Conservation (phyloP, 495 filamentous ascomycete species). For the Podospora pseudoanserina region DNA sequence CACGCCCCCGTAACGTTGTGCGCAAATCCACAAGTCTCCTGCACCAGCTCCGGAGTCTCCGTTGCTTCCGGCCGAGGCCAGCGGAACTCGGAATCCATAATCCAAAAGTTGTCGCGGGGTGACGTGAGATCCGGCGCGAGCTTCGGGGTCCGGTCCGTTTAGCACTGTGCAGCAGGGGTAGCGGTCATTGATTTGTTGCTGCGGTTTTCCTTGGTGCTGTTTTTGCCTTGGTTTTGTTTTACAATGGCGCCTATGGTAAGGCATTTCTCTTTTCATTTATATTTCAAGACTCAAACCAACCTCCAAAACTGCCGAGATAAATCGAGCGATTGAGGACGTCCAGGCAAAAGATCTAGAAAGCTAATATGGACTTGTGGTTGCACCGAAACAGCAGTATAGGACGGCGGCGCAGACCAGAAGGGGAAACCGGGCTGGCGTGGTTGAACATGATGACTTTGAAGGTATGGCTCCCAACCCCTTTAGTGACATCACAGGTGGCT, state of each 20-base stretch:
- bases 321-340: neutral
- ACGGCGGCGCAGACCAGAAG: conserved; percentile 65
- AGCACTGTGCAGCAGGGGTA: neutral
- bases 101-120: neutral
- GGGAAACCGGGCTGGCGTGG: conserved; percentile 65
- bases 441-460: conserved; percentile 94
- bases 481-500: neutral
- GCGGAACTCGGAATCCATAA: neutral
- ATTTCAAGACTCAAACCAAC: neutral
- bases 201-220: neutral
- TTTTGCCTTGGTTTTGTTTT: neutral
- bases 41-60: neutral
- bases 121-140: neutral
- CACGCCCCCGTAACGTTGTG: neutral
- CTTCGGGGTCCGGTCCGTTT: neutral
- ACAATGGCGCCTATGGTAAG: conserved; percentile 35
- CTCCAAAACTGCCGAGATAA: neutral
- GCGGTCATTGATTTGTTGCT: neutral
- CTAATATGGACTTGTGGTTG: conserved; percentile 2
- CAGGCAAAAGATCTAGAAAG: neutral
- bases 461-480: conserved; percentile 32
- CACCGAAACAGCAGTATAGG: conserved; percentile 37
- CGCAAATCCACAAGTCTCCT: neutral
- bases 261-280: neutral
- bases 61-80: neutral